Conservation (phyloP, 2,329 filamentous ascomycete genomes). For the Beauveria sp. region DNA sequence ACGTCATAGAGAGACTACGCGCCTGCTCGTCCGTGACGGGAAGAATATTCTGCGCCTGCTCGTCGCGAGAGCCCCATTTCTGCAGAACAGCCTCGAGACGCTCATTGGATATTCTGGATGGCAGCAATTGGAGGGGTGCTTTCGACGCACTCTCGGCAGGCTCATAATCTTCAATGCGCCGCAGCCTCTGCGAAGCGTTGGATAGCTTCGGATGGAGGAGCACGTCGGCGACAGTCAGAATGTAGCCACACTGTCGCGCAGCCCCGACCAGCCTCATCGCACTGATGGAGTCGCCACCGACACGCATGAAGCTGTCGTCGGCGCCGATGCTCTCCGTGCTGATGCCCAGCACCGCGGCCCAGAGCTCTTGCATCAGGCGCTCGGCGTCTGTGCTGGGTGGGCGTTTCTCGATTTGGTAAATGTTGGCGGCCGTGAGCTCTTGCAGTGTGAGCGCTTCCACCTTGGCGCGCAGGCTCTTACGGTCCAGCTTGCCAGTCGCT, state of each 20-base stretch:
- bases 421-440: not conserved
- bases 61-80: slow-evolving; percentile 40
- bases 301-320: slow-evolving; percentile 24
- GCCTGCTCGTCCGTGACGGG: not conserved
- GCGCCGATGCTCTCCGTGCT: slow-evolving; percentile 20
- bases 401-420: not conserved
- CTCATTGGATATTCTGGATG: slow-evolving; percentile 18
- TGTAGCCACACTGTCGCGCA: slow-evolving; percentile 20
- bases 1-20: not conserved
- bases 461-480: slow-evolving; percentile 6
- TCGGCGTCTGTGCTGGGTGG: not conserved
- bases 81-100: slow-evolving; percentile 33
- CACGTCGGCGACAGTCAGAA: slow-evolving; percentile 19
- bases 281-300: slow-evolving; percentile 31
- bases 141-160: not conserved
- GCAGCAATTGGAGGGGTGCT: not conserved
- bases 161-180: slow-evolving; percentile 26
- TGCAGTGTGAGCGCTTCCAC: not conserved
- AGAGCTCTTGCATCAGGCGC: slow-evolving; percentile 13
- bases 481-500: slow-evolving; percentile 14
- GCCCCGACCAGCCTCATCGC: slow-evolving; percentile 28
- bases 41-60: slow-evolving; percentile 28
- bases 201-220: slow-evolving; percentile 27
- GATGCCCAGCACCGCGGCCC: slow-evolving; percentile 30
- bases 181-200: slow-evolving; percentile 29